Percentiles rank a stretch among this genome's conserved stretches.
Conservation (phyloP, 345 rosid species). For the Corymbia maculata region DNA sequence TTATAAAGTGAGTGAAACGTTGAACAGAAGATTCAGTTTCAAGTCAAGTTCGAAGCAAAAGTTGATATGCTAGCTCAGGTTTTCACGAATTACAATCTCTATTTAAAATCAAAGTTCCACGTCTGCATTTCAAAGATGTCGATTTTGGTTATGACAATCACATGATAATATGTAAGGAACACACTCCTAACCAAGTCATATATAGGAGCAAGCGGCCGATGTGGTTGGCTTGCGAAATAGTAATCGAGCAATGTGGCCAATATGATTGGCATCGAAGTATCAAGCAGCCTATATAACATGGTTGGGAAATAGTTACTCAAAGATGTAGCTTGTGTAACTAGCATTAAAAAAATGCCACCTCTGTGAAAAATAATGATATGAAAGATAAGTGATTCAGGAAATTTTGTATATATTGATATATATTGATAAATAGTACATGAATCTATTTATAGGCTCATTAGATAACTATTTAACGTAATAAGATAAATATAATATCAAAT, state of each 20-base stretch:
- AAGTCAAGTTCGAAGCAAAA: not conserved
- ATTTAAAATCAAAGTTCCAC: not conserved
- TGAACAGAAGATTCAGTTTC: not conserved
- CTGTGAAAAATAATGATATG: not conserved
- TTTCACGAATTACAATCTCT: not conserved
- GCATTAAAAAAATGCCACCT: not conserved
- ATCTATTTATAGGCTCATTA: not conserved
- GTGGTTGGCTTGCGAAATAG: rapidly evolving
- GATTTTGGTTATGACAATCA: not conserved
- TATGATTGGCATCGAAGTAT: rapidly evolving
- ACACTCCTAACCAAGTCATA: not conserved
- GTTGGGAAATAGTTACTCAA: not conserved
- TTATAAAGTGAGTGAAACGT: not conserved
- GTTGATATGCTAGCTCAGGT: not conserved
- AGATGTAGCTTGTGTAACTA: no score
- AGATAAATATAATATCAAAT: no score
- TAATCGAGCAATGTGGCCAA: not conserved
- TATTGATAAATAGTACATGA: not conserved
- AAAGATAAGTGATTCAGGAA: not conserved
- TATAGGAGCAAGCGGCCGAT: not conserved
- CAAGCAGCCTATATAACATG: rapidly evolving
- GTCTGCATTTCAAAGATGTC: not conserved
- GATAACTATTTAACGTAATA: no score
- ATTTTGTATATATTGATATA: not conserved
- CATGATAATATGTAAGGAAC: not conserved